phyloP scores from a whole-genome alignment of 306 rosid genomes.

The Alnus rubra region DNA sequence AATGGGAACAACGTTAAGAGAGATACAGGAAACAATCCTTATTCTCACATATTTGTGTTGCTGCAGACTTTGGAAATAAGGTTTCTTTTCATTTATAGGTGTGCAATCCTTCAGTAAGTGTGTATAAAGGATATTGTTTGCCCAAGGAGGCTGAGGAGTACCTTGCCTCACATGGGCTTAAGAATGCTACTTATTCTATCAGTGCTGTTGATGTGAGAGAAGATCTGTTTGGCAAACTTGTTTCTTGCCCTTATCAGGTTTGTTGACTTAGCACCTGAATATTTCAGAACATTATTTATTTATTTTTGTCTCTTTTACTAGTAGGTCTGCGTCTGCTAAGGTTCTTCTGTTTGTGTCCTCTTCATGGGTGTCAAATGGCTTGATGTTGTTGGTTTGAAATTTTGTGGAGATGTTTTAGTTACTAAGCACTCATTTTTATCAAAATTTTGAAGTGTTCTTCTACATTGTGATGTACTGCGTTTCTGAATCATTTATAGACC shows the following conservation, averaged over 20 bases:
- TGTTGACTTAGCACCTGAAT: not conserved
- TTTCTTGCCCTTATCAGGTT: slow-evolving; percentile 75
- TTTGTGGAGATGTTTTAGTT: slow-evolving; percentile 11
- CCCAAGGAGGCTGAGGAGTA: slow-evolving; percentile 59
- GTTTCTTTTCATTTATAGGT: slow-evolving; percentile 41
- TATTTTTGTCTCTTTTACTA: not conserved
- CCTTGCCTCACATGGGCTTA: slow-evolving; percentile 70
- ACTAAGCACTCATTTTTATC: not conserved
- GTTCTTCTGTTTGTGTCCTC: not conserved
- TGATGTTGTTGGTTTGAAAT: slow-evolving; percentile 20
- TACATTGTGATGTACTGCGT: not conserved
- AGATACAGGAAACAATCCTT: not conserved
- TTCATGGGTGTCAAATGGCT: slow-evolving; percentile 2
- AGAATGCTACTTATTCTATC: slow-evolving; percentile 60
- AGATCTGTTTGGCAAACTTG: slow-evolving; percentile 59
- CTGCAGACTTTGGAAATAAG: not conserved
- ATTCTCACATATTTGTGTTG: not conserved
- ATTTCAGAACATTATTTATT: not conserved
- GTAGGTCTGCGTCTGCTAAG: not conserved
- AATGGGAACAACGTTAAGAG: not conserved
- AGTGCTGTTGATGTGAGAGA: slow-evolving; percentile 53
- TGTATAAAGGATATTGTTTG: slow-evolving; percentile 70
- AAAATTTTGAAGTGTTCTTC: not conserved
- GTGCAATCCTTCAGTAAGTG: slow-evolving; percentile 42
- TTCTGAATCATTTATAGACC: not conserved